Conservation (phyloP, 176 grass and related monocot species). For the Zizania latifolia region DNA sequence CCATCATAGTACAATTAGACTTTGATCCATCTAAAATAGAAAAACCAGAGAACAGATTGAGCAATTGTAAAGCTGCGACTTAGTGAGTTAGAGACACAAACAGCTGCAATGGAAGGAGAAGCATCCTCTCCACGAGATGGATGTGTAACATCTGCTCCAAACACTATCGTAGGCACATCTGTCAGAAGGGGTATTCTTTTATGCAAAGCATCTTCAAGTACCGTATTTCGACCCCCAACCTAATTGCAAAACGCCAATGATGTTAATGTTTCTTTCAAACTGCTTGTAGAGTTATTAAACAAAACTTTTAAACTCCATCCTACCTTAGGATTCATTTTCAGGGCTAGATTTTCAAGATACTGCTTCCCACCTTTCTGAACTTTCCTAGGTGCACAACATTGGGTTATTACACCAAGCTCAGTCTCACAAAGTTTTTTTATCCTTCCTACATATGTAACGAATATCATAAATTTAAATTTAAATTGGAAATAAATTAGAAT, state of each 20-base stretch:
- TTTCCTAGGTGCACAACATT: conserved; percentile 59
- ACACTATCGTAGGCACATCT: conserved; percentile 61
- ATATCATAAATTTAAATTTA: background rate
- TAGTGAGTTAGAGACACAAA: conserved; percentile 19
- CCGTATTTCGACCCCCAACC: conserved; percentile 63
- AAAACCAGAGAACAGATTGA: background rate
- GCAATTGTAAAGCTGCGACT: background rate
- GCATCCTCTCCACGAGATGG: conserved; percentile 64
- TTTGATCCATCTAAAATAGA: background rate
- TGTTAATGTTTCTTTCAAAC: background rate
- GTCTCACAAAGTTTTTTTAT: conserved; percentile 72
- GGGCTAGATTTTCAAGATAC: conserved; percentile 63
- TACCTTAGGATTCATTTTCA: conserved; percentile 97
- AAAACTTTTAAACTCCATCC: background rate
- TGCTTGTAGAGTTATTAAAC: background rate
- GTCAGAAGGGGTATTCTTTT: conserved; percentile 47
- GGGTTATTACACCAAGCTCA: conserved; percentile 59
- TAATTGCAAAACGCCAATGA: background rate
- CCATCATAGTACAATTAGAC: background rate
- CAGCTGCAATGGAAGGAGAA: conserved; percentile 63
- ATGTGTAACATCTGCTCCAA: conserved; percentile 82
- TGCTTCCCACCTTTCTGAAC: conserved; percentile 45
- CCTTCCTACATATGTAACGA: conserved; percentile 37
- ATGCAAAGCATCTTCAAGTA: conserved; percentile 55
- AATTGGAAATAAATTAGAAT: background rate